Percentiles rank a stretch among this genome's conserved stretches.
Evolutionary conservation across 2,329 filamentous ascomycete species (phyloP).

Genomic region (Pseudogymnoascus sp.): DNA sequence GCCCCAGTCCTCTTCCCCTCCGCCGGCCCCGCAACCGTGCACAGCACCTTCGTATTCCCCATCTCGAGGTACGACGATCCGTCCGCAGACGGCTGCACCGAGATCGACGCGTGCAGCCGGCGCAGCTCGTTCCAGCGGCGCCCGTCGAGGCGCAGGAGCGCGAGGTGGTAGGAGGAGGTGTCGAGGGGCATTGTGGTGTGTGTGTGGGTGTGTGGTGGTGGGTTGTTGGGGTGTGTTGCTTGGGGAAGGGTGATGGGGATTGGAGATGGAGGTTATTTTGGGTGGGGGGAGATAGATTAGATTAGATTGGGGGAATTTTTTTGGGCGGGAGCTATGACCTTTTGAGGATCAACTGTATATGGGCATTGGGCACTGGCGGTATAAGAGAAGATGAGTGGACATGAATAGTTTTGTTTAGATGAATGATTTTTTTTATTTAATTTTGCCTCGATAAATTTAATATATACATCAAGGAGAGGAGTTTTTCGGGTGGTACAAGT

Average conservation of each 20-base stretch:
- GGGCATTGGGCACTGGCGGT: background rate
- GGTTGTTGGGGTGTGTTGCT: background rate
- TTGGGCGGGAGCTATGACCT: background rate
- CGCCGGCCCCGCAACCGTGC: slow-evolving; percentile 77
- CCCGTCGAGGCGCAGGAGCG: slow-evolving; percentile 73
- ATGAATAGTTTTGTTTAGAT: background rate
- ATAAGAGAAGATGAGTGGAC: background rate
- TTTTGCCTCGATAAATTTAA: background rate
- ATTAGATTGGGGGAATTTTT: slow-evolving; percentile 6
- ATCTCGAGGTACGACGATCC: slow-evolving; percentile 92
- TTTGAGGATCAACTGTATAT: background rate
- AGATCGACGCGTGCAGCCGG: slow-evolving; percentile 79
- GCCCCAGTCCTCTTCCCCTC: slow-evolving; percentile 51
- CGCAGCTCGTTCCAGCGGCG: slow-evolving; percentile 97
- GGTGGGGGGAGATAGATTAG: slow-evolving; percentile 1
- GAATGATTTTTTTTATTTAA: background rate
- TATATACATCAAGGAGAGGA: slow-evolving; percentile 9
- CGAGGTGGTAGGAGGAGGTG: slow-evolving; percentile 83
- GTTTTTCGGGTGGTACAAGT: slow-evolving; percentile 3
- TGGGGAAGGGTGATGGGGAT: background rate
- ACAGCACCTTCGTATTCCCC: slow-evolving; percentile 96
- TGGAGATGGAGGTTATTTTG: slow-evolving; percentile 7
- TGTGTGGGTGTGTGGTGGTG: background rate
- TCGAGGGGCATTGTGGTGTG: slow-evolving; percentile 73
- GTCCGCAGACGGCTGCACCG: slow-evolving; percentile 85